phyloP scores from a whole-genome alignment of 1,139 yeast species.

The Lodderomyces orthopsilosis region DNA sequence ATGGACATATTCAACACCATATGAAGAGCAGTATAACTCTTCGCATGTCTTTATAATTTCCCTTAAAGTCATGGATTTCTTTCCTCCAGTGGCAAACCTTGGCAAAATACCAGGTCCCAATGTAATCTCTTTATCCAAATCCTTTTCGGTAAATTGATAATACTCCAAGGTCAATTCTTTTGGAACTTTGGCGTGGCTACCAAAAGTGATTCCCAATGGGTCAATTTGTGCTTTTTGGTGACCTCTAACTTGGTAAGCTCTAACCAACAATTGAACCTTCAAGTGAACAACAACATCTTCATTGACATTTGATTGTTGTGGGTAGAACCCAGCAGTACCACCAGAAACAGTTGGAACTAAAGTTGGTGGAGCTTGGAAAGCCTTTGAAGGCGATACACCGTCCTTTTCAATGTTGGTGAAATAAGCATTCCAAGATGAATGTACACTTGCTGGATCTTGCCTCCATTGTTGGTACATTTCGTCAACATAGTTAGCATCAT shows the following conservation, averaged over 20 bases:
- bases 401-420: conserved; percentile 83
- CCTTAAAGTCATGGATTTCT: conserved; percentile 63
- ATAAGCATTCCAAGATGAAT: conserved; percentile 94
- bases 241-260: conserved; percentile 98
- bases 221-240: conserved; percentile 94
- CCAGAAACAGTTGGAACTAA: conserved; percentile 75
- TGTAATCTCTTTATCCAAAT: conserved; percentile 77
- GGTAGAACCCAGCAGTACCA: conserved; percentile 58
- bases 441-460: conserved; percentile 86
- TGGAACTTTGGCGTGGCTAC: conserved; percentile 62
- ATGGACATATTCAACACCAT: conserved; percentile 95
- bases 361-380: conserved; percentile 90
- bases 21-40: conserved; percentile 78
- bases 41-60: conserved; percentile 82
- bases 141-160: conserved; percentile 87
- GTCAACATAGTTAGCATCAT: conserved; percentile 89
- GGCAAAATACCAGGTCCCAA: conserved; percentile 98
- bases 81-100: conserved; percentile 73
- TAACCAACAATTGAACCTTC: conserved; percentile 92
- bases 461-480: conserved; percentile 98
- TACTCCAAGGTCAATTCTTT: conserved; percentile 87
- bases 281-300: conserved; percentile 83
- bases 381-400: conserved; percentile 65
- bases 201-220: conserved; percentile 88
- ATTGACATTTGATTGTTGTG: conserved; percentile 39